Evolutionary conservation across 2,329 filamentous ascomycete species (phyloP), one percentile per base, ranked within the genome.

Genomic region (Colletotrichum agaves): DNA sequence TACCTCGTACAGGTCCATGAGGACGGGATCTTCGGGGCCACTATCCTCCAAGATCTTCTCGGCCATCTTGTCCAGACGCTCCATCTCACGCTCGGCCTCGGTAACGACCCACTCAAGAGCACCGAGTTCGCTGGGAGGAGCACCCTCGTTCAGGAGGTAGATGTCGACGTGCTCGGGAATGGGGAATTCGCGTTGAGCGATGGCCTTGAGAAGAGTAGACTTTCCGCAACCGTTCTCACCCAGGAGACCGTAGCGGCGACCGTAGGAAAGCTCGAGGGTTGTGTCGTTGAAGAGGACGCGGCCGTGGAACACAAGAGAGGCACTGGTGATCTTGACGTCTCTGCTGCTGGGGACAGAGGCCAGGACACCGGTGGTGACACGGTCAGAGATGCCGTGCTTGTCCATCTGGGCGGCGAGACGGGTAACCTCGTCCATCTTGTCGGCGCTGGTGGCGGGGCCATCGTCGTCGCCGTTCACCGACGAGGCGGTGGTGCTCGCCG

Each of bases 161-260:
- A 99, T 97, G 82, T 99, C 97, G 80, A 99, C 87, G 81, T 98
- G 94, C 31, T 97, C 92, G 69, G 96, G 97, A 78, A 99, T 93
- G 71, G 96, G 97, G 80, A 90, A 99, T 82, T 99, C 97, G 83
- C 96, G 92, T 77, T 90, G 91, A 75, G 92, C 91, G 78, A 99
- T 97, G 73, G 96, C 89, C 85, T 98, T 98, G 78, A 99, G 88
- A 37, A 99, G 83, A n/a, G 96, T 99, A 72, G 93, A 97, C 88
- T 99, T 99, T 80, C 96, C 96, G 82, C 96, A 99, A 73, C 96
- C 96, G 91, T 99, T 99, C 88, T 99, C 96, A 77, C 96, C 96
- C 72, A 99, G 85, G 66, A 99, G 86, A 80, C 96, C 96, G 79
- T 99, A 99, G 76, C 96, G 90, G 76, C 94, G 92, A 73, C 92